Evolutionary conservation across 805 yeast genomes (phyloP).

Genomic region (Wickerhamiella alocasiicola): DNA sequence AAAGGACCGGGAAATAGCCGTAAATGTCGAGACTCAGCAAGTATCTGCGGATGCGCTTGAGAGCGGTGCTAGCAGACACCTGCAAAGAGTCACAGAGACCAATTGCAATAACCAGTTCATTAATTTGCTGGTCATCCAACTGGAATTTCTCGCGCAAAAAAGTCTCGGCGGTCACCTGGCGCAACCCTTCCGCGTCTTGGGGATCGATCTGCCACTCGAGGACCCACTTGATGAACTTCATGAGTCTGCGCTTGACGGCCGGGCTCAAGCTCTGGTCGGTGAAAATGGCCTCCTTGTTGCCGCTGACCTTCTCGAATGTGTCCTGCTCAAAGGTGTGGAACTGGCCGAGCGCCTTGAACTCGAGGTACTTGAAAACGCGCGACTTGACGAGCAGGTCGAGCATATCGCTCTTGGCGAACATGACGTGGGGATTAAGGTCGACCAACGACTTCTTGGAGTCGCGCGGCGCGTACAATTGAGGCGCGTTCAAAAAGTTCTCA

Average conservation of each 20-base stretch:
- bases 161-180: slow-evolving; percentile 41
- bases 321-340: slow-evolving; percentile 95
- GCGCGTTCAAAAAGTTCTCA: slow-evolving; percentile 39
- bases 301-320: slow-evolving; percentile 71
- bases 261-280: slow-evolving; percentile 71
- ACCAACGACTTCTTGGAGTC: slow-evolving; percentile 50
- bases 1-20: slow-evolving; percentile 87
- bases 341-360: slow-evolving; percentile 75
- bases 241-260: slow-evolving; percentile 65
- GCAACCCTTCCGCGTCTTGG: slow-evolving; percentile 44
- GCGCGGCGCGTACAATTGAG: slow-evolving; percentile 67
- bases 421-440: slow-evolving; percentile 73
- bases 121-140: slow-evolving; percentile 59
- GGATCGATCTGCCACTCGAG: slow-evolving; percentile 52
- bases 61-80: slow-evolving; percentile 59
- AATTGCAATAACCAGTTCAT: slow-evolving; percentile 74
- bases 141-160: slow-evolving; percentile 57
- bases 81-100: slow-evolving; percentile 58
- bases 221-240: slow-evolving; percentile 87
- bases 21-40: slow-evolving; percentile 77
- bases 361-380: slow-evolving; percentile 81
- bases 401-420: slow-evolving; percentile 85
- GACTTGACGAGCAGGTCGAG: slow-evolving; percentile 66
- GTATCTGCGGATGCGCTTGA: slow-evolving; percentile 72
- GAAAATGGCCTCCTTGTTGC: slow-evolving; percentile 85